Base-by-base conservation (phyloP, 1,284 basidiomycete species). In the Ganoderma multipileum region DNA sequence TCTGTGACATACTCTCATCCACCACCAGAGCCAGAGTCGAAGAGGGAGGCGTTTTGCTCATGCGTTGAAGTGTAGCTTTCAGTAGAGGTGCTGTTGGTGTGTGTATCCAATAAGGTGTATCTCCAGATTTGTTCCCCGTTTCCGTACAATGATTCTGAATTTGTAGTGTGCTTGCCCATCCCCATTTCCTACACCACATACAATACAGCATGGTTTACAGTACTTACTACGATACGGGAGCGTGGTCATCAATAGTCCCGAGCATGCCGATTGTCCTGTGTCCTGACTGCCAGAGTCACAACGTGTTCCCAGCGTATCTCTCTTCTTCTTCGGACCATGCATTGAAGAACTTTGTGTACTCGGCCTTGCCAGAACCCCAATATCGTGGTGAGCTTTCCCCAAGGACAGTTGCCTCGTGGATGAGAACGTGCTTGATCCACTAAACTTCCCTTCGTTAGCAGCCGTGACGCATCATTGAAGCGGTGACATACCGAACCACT, bases 401-500 rank as follows among this genome's bases (percentile, higher is more conserved):
- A 26, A 81, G 81, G 2, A 87, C 89, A 3, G 87, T 85, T 2
- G 81, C 82, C 66, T 85, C 84, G 23, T 86, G 85, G 65, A 93
- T 83, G 62, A 93, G 84, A 18, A 92, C 87, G 76, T 91, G 86
- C 60, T 86, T 83, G 39, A 90, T 84, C 61, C 83, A 83, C 89
- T 91, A 71, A 8, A 39, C 7, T 36, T 33, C 23, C 16, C n/a
- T 61, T 11, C n/a, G 33, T 18, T 41, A 44, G 28, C 28, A 39
- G 23, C 23, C 38, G 11, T 28, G 52, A 18, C 38, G 4, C 23
- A 57, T 55, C 58, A 16, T 59, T 41, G 30, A 63, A 28, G 47
- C 57, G 39, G 36, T 30, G n/a, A 47, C 64, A 28, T 64, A 71
- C 66, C 52, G 67, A 72, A 23, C 69, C 62, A 26, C 69, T 71